Percentiles rank a stretch among this genome's conserved stretches.
Evolutionary conservation across 495 filamentous ascomycete genomes (phyloP).

Genomic region (Friedmanniomyces simplex): DNA sequence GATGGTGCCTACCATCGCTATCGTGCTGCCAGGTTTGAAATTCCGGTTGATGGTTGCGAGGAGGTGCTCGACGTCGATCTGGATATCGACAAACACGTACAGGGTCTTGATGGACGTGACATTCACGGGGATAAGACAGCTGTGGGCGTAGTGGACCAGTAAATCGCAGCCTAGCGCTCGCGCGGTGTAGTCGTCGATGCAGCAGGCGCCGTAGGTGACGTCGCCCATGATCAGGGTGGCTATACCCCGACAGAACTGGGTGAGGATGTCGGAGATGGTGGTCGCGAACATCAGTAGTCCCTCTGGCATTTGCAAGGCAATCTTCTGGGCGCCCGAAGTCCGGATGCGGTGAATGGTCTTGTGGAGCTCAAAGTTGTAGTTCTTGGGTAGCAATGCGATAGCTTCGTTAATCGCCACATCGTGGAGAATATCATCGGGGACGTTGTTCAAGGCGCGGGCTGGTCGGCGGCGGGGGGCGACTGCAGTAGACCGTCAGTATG

Average conservation of each 20-base stretch:
- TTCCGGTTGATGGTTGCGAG: slow-evolving; percentile 80
- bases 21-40: slow-evolving; percentile 69
- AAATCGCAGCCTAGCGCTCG: slow-evolving; percentile 89
- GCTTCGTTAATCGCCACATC: slow-evolving; percentile 84
- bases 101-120: slow-evolving; percentile 91
- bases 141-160: slow-evolving; percentile 94
- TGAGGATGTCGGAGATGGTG: slow-evolving; percentile 94
- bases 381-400: slow-evolving; percentile 73
- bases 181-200: slow-evolving; percentile 97
- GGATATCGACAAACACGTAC: slow-evolving; percentile 97
- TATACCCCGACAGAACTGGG: slow-evolving; percentile 80
- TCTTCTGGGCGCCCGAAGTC: slow-evolving; percentile 58
- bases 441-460: slow-evolving; percentile 73
- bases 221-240: slow-evolving; percentile 98
- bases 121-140: slow-evolving; percentile 89
- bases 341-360: slow-evolving; percentile 96
- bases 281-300: slow-evolving; percentile 92
- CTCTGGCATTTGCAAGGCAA: slow-evolving; percentile 94
- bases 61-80: slow-evolving; percentile 82
- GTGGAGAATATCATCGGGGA: slow-evolving; percentile 75
- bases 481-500: slow-evolving; percentile 13
- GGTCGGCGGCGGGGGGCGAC: slow-evolving; percentile 49
- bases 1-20: slow-evolving; percentile 93
- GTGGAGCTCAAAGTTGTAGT: slow-evolving; percentile 97
- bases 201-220: slow-evolving; percentile 97